Evolutionary conservation across 2,329 filamentous ascomycete species (phyloP), one percentile per base, ranked within the genome.

Genomic region (Aureobasidium sp.): DNA sequence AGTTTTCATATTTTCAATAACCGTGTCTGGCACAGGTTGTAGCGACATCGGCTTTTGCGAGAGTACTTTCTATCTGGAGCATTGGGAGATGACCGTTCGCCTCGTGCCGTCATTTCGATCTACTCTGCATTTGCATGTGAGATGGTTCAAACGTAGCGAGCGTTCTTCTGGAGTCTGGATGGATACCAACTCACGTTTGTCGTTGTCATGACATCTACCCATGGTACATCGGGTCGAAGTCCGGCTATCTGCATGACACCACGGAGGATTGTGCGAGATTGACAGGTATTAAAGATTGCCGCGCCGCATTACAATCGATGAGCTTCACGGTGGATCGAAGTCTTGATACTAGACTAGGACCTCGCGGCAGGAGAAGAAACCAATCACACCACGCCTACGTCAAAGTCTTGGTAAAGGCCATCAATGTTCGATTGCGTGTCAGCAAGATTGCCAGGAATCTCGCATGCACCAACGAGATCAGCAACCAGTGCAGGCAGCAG

Each of bases 121-220:
- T 55, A 42, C 37, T 42, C 31, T 55, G 51, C 51, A 55, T 34
- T 39, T 25, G 9, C 49, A 52, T 52, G 49, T 52, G 49, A 20
- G 34, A 39, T 39, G 14, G 5, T 51, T 6, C 34, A 39, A 14
- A 20, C 5, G 15, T 29, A 17, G 25, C 14, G n/a, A 12, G 17
- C 20, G 22, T 11, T 52, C 31, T 34, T 34, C 31, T 15, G 17
- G 45, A 20, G 22, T 29, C 47, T 36, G 29, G 15, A 22, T 1
- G n/a, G 17, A 8, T 14, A 22, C 12, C 34, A 39, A 22, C 29
- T 22, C n/a, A 14, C 17, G 11, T 7, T 20, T 37, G 12, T n/a
- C n/a, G 39, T 17, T 17, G 15, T 39, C 22, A 27, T 25, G 12
- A 27, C 5, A 39, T 37, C 15, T 17, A 37, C 22, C 20, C 14